Percentiles rank a stretch among this genome's conserved stretches.
These are phyloP conservation scores for Gaultheria prostrata DNA, from an alignment of 148 eudicot genomes.

Conservation along the genomic window DNA sequence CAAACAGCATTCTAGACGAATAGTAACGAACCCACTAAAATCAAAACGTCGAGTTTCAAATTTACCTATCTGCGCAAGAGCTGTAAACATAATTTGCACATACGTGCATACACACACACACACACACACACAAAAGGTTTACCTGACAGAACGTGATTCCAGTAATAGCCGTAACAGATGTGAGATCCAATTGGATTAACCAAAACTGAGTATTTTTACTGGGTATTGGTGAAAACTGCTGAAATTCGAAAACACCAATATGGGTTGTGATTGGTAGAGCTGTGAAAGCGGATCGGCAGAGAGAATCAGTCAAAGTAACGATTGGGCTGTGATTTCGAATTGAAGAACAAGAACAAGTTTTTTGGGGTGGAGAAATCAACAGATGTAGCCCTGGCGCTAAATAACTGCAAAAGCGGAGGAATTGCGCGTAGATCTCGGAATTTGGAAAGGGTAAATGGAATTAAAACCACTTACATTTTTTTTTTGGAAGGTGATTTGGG, in stretches of 20 bases:
- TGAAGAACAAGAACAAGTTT: background rate
- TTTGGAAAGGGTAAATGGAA: background rate
- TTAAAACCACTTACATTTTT: background rate
- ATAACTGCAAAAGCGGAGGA: background rate
- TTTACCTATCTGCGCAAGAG: background rate
- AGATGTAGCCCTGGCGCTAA: background rate
- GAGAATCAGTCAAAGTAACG: background rate
- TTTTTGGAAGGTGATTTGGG: background rate
- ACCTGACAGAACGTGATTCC: slow-evolving; percentile 1
- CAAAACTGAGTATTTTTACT: background rate
- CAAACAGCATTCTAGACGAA: background rate
- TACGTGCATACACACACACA: background rate
- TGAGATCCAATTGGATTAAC: background rate
- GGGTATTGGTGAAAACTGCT: background rate
- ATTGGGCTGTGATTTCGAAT: background rate
- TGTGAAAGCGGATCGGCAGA: background rate
- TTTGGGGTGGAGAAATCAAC: background rate
- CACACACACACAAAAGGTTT: background rate
- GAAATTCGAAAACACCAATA: background rate
- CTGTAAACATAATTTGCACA: background rate
- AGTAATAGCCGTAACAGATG: background rate
- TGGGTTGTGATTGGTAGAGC: background rate
- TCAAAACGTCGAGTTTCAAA: background rate
- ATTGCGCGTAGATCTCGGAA: background rate
- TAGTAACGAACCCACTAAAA: background rate